Conservation (phyloP, 2,329 filamentous ascomycete genomes). For the Lachnellula occidentalis region DNA sequence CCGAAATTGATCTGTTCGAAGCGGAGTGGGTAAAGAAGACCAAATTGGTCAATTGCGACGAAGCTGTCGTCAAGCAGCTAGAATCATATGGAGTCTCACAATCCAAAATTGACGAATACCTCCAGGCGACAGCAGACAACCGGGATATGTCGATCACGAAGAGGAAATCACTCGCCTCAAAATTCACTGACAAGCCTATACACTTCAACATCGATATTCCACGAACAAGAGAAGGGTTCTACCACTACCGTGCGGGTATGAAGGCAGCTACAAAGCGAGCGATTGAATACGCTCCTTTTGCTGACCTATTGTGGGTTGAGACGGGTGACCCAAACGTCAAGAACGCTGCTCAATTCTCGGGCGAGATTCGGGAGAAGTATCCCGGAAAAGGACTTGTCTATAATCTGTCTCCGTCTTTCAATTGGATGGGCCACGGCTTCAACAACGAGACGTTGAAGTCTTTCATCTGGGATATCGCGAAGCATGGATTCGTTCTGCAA, state of each 20-base stretch:
- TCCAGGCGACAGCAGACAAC: constrained; percentile 54
- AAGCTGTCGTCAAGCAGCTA: constrained; percentile 76
- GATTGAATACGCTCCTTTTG: constrained; percentile 83
- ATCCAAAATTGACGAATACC: constrained; percentile 62
- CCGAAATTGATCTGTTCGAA: constrained; percentile 82
- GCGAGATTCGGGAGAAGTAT: constrained; percentile 62
- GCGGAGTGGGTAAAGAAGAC: constrained; percentile 82
- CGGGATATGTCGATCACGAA: constrained; percentile 72
- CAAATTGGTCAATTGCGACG: constrained; percentile 84
- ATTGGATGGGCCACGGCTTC: constrained; percentile 97
- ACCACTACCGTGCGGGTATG: constrained; percentile 84
- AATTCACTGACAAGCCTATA: constrained; percentile 62
- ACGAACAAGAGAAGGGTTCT: constrained; percentile 88
- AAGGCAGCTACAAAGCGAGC: constrained; percentile 86
- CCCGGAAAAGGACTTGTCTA: constrained; percentile 91
- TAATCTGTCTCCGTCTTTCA: constrained; percentile 94
- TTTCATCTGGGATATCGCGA: constrained; percentile 95
- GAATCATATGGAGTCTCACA: constrained; percentile 57
- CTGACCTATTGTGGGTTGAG: constrained; percentile 95
- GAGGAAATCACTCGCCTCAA: constrained; percentile 65
- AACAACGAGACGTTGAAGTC: constrained; percentile 73
- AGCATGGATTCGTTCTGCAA: constrained; percentile 72
- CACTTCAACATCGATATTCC: constrained; percentile 89
- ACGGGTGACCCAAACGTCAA: constrained; percentile 82
- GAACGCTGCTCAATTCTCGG: constrained; percentile 69